Base-by-base conservation (phyloP, 805 yeast species). In the Saccharomycopsis sp. region DNA sequence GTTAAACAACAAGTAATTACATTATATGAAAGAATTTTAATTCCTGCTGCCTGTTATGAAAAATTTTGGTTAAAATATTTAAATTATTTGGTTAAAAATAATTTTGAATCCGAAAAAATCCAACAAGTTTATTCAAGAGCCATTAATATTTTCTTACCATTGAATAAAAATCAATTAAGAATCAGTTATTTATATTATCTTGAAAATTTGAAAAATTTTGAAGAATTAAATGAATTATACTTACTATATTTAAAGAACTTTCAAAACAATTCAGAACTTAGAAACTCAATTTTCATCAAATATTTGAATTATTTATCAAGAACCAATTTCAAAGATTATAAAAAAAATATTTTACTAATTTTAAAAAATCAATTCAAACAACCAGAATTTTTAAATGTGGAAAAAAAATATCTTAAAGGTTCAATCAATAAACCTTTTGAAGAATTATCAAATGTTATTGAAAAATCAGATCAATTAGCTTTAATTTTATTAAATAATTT, bases 1-100 rank as follows among this genome's bases (percentile, higher is more conserved):
- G 44, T 54, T 14, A 37, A 39, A 8, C 55, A 57, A 4, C 57
- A 66, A 18, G 62, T 72, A 1, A 56, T 58, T 5, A 59, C 69
- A 5, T 52, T 83, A 1, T 88, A 79, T 57, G 89, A 83, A 54
- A 66, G 96, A 42, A 74, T 85, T 14, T 59, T 89, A 9, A 62
- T 83, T 1, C 84, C 94, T 0, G 70, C 78, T 39, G 81, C 87
- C 31, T 59, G 60, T 17, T 62, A 68, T 35, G 74, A 73, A 25
- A 62, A 62, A 13, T 54, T 85, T 15, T 89, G 97, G 97, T 52
- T 74, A 14, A 69, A 69, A 40, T 88, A 81, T 53, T 44, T 74
- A 5, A 59, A 70, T 2, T 86, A 77, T 69, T 51, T 74, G 20
- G 50, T 49, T 2, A 47, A 50, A 45, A 39, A 51, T 2, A 49